Base-by-base conservation (phyloP, 2,329 filamentous ascomycete genomes). In the Trichoderma brevicompactum region DNA sequence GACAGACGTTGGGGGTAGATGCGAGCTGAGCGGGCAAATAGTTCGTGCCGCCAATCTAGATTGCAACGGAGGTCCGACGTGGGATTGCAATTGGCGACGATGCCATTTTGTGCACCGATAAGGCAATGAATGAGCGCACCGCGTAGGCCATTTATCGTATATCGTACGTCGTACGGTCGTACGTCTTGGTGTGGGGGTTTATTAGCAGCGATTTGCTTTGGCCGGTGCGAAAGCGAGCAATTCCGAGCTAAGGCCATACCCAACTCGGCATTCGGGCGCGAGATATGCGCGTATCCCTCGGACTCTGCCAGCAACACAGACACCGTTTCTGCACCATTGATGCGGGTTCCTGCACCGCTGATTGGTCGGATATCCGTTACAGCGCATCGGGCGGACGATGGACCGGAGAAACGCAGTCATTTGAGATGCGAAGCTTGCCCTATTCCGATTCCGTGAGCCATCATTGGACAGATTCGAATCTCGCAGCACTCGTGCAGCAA, bases 231-330 rank as follows among this genome's bases (percentile, higher is more conserved):
- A 34, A 58, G 23, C 54, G 40, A 58, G 10, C 58, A 43, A 28
- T 36, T 49, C 43, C 19, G 36, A 40, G 17, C 15, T 32, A 36
- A 15, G 34, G 28, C n/a, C n/a, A 43, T 38, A 36, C 58, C 58
- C 38, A 52, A 52, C 48, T 61, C 58, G 58, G 58, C 58, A 52
- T 61, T 61, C 58, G 58, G 58, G 58, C 58, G 36, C 58, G 38
- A 36, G 58, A 13, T 41, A 15, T 61, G 58, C 58, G 58, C 48
- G 46, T 61, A 61, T 61, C 23, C 46, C 38, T 41, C 58, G 46
- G 58, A 7, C 48, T 61, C 28, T 61, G 58, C 50, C 58, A 61
- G 58, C 58, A 49, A 2, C 12, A 23, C 52, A 55, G 36, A 17
- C 52, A 23, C 52, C 17, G 52, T 6, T 10, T 9, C 28, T n/a